Percentiles rank a stretch among this genome's conserved stretches.
These are phyloP conservation scores for Daedaleopsis sinensis DNA, from an alignment of 768 basidiomycete species.

Conservation along the genomic window DNA sequence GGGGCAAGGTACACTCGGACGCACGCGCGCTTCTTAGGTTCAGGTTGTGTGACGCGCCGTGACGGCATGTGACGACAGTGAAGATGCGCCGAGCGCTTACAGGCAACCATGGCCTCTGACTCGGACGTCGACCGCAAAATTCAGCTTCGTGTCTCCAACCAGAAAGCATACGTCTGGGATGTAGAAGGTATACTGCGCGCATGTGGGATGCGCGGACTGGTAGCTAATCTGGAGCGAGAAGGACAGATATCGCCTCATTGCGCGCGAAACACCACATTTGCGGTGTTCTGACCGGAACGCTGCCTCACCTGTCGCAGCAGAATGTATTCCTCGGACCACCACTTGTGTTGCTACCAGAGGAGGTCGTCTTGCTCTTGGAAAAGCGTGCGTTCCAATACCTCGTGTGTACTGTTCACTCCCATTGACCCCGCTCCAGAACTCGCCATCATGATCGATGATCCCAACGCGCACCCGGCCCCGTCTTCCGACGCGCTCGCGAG, in stretches of 20 bases:
- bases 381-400: conserved; percentile 57
- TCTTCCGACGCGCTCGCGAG: conserved; percentile 46
- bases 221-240: conserved; percentile 13
- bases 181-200: conserved; percentile 59
- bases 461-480: conserved; percentile 55
- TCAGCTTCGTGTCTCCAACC: conserved; percentile 72
- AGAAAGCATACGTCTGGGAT: conserved; percentile 88
- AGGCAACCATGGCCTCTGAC: conserved; percentile 18
- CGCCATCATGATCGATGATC: conserved; percentile 79
- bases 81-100: conserved; percentile 4
- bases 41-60: conserved; percentile 2
- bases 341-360: conserved; percentile 86
- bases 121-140: conserved; percentile 34
- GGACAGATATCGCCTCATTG: conserved; percentile 74
- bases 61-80: conserved; percentile 9
- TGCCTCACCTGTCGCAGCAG: conserved; percentile 94
- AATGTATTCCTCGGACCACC: conserved; percentile 97
- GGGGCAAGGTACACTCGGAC: neutral
- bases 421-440: conserved; percentile 50
- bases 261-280: conserved; percentile 83
- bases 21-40: neutral
- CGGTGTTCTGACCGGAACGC: conserved; percentile 85
- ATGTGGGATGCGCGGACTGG: neutral
- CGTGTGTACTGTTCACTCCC: neutral
- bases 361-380: conserved; percentile 84